These are phyloP conservation scores for Bertia moriformis DNA, from an alignment of 2,329 filamentous ascomycete genomes.

Conservation along the genomic window DNA sequence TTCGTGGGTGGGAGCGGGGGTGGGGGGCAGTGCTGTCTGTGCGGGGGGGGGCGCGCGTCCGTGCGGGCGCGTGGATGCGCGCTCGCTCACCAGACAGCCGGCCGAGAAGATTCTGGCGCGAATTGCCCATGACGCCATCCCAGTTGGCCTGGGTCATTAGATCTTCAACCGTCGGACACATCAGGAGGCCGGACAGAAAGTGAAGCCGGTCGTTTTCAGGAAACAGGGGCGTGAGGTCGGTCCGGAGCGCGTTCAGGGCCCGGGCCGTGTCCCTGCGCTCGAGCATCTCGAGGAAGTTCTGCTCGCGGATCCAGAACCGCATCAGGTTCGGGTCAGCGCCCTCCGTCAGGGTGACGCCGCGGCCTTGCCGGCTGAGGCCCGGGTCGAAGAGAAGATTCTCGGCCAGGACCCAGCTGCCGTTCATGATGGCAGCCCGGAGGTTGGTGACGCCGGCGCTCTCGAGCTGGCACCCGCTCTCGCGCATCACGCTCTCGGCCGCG, in stretches of 20 bases:
- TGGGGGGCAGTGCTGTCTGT: too few species aligned
- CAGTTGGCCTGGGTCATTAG: slow-evolving; percentile 64
- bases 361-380: slow-evolving; percentile 7
- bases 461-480: slow-evolving; percentile 74
- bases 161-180: slow-evolving; percentile 70
- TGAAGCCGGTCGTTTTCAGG: too few species aligned
- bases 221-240: not conserved
- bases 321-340: not conserved
- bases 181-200: slow-evolving; percentile 57
- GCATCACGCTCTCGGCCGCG: slow-evolving; percentile 60
- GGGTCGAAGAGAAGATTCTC: slow-evolving; percentile 62
- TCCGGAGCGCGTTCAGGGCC: not conserved
- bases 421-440: slow-evolving; percentile 67
- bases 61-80: too few species aligned
- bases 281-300: not conserved
- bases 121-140: slow-evolving; percentile 68
- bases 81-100: slow-evolving; percentile 65
- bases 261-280: slow-evolving; percentile 9
- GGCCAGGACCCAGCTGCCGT: slow-evolving; percentile 72
- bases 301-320: not conserved
- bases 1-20: too few species aligned
- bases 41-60: too few species aligned
- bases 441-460: slow-evolving; percentile 77
- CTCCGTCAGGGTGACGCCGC: slow-evolving; percentile 13
- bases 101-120: slow-evolving; percentile 61